Evolutionary conservation across 75 land plant genomes (phyloP).

Genomic region (Picea sitchensis): DNA sequence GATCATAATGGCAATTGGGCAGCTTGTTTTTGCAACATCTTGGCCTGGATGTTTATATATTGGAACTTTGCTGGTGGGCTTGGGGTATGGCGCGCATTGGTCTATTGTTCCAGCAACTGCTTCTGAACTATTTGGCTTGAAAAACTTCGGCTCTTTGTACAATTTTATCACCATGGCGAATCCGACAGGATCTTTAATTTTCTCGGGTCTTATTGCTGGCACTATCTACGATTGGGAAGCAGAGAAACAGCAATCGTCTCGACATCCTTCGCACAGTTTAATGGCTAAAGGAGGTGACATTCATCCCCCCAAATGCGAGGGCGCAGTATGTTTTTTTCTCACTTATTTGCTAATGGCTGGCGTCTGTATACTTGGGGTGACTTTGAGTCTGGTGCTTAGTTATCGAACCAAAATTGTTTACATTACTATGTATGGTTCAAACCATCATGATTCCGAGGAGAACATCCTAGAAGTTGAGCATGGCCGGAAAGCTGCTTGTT

Average conservation of each 20-base stretch:
- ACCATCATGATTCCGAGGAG: no score
- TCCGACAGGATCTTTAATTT: constrained; percentile 71
- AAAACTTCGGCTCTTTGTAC: constrained; percentile 80
- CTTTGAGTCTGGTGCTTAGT: constrained; percentile 56
- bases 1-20: constrained; percentile 66
- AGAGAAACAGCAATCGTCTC: constrained; percentile 36
- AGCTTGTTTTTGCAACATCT: constrained; percentile 63
- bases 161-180: constrained; percentile 75
- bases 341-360: constrained; percentile 79
- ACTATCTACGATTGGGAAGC: constrained; percentile 86
- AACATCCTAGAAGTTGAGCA: no score
- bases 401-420: constrained; percentile 77
- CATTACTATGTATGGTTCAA: background rate
- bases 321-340: constrained; percentile 72
- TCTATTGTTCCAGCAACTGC: constrained; percentile 76
- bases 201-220: constrained; percentile 73
- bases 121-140: constrained; percentile 87
- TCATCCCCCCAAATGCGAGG: constrained; percentile 58
- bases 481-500: no score
- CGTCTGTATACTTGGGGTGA: constrained; percentile 64
- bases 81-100: constrained; percentile 90
- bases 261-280: constrained; percentile 15
- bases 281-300: constrained; percentile 15
- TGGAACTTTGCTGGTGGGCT: constrained; percentile 70
- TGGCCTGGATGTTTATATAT: constrained; percentile 74